These are phyloP conservation scores for Mycena galopus DNA, from an alignment of 768 basidiomycete species.

Conservation along the genomic window DNA sequence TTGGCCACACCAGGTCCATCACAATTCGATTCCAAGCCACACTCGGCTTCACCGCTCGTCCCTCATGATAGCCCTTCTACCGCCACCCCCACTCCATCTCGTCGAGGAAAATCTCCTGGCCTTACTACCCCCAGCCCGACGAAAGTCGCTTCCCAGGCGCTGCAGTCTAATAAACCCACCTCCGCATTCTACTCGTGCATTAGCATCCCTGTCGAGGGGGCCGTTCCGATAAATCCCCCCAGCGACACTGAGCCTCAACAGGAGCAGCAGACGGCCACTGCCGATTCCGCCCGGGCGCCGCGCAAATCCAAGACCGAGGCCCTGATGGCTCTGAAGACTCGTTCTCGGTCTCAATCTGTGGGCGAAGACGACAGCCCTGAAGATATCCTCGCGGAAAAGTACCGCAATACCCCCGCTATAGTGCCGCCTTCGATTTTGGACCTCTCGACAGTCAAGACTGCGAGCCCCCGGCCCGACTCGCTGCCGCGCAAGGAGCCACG, in stretches of 20 bases:
- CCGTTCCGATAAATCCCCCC: constrained; percentile 68
- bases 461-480: constrained; percentile 59
- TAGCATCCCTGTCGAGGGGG: constrained; percentile 83
- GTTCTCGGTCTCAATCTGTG: constrained; percentile 68
- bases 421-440: constrained; percentile 75
- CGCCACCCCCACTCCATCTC: constrained; percentile 67
- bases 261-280: constrained; percentile 51
- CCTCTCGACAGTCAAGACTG: constrained; percentile 78
- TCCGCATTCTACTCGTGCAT: constrained; percentile 76
- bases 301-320: constrained; percentile 94
- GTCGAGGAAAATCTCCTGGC: constrained; percentile 73
- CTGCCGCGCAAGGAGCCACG: constrained; percentile 62
- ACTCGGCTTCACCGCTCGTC: constrained; percentile 46
- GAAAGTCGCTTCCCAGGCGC: constrained; percentile 59
- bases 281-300: constrained; percentile 76
- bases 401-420: constrained; percentile 64
- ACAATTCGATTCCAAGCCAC: constrained; percentile 51
- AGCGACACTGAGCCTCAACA: constrained; percentile 52
- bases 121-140: constrained; percentile 61
- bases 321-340: constrained; percentile 80
- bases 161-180: constrained; percentile 64
- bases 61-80: constrained; percentile 64
- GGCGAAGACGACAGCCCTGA: constrained; percentile 66
- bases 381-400: constrained; percentile 63
- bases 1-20: constrained; percentile 63